Evolutionary conservation across 2,329 filamentous ascomycete genomes (phyloP).

Genomic region (Aspergillus alliaceus): DNA sequence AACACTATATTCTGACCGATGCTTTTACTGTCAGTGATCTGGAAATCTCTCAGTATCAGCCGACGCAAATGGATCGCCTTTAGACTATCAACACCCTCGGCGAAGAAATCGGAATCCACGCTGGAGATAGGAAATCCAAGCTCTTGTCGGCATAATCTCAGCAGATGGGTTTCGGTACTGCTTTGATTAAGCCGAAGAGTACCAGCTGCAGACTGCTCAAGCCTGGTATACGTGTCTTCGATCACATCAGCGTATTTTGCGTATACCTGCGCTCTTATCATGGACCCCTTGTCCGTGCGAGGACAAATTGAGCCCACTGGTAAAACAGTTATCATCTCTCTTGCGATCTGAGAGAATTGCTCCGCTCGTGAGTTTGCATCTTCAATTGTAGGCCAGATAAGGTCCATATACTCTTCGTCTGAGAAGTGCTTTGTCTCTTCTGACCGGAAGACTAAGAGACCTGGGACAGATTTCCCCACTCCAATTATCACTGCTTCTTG

Average conservation of each 20-base stretch:
- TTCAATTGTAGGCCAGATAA: constrained; percentile 40
- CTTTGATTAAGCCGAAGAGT: constrained; percentile 33
- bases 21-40: constrained; percentile 29
- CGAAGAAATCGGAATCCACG: constrained; percentile 44
- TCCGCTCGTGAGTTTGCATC: constrained; percentile 43
- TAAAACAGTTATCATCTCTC: constrained; percentile 42
- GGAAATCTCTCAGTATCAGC: constrained; percentile 41
- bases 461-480: constrained; percentile 24
- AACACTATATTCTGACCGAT: constrained; percentile 45
- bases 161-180: constrained; percentile 35
- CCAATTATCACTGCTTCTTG: constrained; percentile 35
- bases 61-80: constrained; percentile 49
- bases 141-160: constrained; percentile 29
- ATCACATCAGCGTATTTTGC: constrained; percentile 46
- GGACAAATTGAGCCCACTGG: constrained; percentile 43
- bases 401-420: constrained; percentile 35
- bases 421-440: constrained; percentile 22
- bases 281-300: constrained; percentile 55
- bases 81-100: constrained; percentile 48
- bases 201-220: constrained; percentile 18
- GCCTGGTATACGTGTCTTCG: constrained; percentile 27
- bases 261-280: constrained; percentile 54
- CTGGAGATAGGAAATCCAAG: constrained; percentile 33
- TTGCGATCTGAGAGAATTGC: constrained; percentile 45
- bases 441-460: constrained; percentile 29